phyloP scores from a whole-genome alignment of 108 stramenopile genomes.

The Nannochloropsis oceanica region DNA sequence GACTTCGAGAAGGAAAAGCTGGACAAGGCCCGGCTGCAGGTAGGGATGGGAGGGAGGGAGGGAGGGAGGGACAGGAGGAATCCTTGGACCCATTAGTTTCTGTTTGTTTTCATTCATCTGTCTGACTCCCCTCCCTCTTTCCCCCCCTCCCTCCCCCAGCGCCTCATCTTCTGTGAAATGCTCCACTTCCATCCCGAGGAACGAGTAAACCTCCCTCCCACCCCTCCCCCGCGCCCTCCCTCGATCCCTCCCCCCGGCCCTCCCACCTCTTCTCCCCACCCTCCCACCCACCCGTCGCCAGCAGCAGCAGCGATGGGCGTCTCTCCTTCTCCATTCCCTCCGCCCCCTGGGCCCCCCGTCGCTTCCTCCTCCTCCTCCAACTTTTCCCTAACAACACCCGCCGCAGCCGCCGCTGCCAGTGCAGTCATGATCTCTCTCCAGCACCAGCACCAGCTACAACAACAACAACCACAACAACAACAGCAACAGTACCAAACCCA shows the following conservation, averaged over 20 bases:
- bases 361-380: not conserved
- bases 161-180: conserved; percentile 31
- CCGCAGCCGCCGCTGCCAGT: not conserved
- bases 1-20: conserved; percentile 20
- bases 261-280: not conserved
- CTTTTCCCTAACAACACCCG: not conserved
- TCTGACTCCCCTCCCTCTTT: not conserved
- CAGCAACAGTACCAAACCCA: too few species aligned
- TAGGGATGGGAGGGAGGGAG: not conserved
- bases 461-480: too few species aligned
- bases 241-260: not conserved
- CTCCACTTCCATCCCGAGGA: conserved; percentile 27
- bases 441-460: too few species aligned
- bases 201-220: not conserved
- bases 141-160: not conserved
- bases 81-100: not conserved
- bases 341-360: not conserved
- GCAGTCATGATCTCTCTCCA: not conserved
- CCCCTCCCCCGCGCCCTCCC: not conserved
- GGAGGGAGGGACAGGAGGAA: not conserved
- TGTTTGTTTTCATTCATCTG: too few species aligned
- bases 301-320: not conserved
- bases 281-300: too few species aligned
- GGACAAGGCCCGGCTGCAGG: conserved; percentile 6
- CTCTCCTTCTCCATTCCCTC: not conserved